Evolutionary conservation across 2,329 filamentous ascomycete genomes (phyloP), one percentile per base, ranked within the genome.

Genomic region (Colletotrichum lupini): DNA sequence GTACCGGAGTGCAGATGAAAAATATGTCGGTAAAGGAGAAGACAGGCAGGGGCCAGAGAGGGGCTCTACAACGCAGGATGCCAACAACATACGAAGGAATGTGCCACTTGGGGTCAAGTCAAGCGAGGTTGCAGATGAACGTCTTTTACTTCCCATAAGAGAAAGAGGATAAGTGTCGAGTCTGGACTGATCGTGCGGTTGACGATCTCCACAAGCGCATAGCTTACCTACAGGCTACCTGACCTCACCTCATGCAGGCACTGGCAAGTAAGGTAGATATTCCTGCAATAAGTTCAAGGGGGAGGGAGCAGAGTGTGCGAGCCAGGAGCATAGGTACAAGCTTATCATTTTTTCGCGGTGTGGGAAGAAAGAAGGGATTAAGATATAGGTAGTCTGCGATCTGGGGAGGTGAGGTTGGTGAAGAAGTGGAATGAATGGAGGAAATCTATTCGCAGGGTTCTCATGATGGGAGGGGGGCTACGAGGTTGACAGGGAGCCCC

Each of bases 61-160:
- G 49, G 9, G 22, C 46, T 64, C 19, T 12, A 24, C 35, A 24
- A 32, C 24, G 24, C 52, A 67, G 30, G 8, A 42, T 46, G 49
- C 67, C 32, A 60, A n/a, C 42, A 26, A 16, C 46, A 19, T 19
- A 56, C 53, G 24, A 32, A 55, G 12, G 30, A 49, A 9, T n/a
- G 22, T 69, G 66, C 66, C 46, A 72, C 66, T 69, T 59, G n/a
- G 53, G 66, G 69, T 64, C 65, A 72, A 69, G 37, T 58, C 59
- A 69, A 69, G 69, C 69, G 69, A 69, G 46, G 49, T 11, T 32
- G 69, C 69, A 68, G 58, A 12, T 42, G 46, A 60, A 14, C 22
- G 8, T 19, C 24, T 24, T 28, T 12, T 19, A 19, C 58, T 56
- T 5, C 42, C 19, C 42, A 49, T 49, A 16, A 16, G n/a, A 68